Base-by-base conservation (phyloP, 139 green algal genomes). In the Chlorella ohadii region DNA sequence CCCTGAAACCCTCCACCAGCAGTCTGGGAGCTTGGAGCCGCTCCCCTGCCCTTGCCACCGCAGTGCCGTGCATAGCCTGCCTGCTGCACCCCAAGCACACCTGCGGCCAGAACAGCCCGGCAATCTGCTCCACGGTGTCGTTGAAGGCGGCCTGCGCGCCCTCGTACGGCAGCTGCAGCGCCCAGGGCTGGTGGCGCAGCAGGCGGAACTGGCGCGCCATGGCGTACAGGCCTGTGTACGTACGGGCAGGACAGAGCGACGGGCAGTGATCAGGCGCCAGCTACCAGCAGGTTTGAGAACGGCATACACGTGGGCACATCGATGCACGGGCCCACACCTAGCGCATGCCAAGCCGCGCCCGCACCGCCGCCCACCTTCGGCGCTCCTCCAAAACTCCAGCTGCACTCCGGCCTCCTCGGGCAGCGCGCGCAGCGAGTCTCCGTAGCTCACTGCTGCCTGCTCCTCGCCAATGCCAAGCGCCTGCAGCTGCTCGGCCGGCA, bases 331-430 rank as follows among this genome's bases (percentile, higher is more conserved):
- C n/a, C n/a, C n/a, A n/a, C n/a, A n/a, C n/a, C n/a, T n/a, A n/a
- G n/a, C n/a, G n/a, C 64, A 39, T 23, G 25, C 51, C 51, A 59
- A n/a, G 59, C 59, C 59, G 23, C 19, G 23, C 59, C 59, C 9
- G 44, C 59, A 3, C 13, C 11, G 31, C 17, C 3, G 22, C 75
- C 34, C 23, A 82, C 76, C 76, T 38, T 68, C 67, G 0, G 56
- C 31, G 0, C 67, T 70, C 11, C 79, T 55, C 79, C 79, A 84
- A 19, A 84, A 84, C 66, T 84, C 79, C 79, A 84, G 65, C 47
- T 72, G 66, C 19, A 84, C 25, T 11, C 51, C 79, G 1, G 2
- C 33, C 47, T 84, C 79, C 67, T 74, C 41, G 0, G 79, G 67
- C 66, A 84, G 66, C 44, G 44, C 67, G 67, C 79, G 79, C 66